These are phyloP conservation scores for Neonectria hederae DNA, from an alignment of 2,329 filamentous ascomycete species.

Conservation along the genomic window DNA sequence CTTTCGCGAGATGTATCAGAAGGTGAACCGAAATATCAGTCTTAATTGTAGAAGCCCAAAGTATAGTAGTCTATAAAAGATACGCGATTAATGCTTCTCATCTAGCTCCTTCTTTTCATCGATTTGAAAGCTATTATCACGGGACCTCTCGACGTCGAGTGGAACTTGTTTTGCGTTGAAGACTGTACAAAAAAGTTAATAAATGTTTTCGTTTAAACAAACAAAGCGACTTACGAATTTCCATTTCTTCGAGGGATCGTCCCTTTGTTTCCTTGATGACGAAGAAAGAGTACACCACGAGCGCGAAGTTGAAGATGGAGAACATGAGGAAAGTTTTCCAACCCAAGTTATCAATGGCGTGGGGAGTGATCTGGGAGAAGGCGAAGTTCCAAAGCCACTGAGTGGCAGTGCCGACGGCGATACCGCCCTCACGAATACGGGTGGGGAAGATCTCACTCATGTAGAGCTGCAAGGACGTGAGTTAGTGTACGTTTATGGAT, in stretches of 20 bases:
- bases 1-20: neutral
- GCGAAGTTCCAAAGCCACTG: conserved; percentile 64
- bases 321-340: conserved; percentile 63
- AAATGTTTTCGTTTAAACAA: neutral
- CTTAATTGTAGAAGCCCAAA: neutral
- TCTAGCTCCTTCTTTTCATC: conserved; percentile 14
- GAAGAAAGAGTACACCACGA: conserved; percentile 55
- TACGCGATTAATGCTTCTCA: neutral
- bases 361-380: conserved; percentile 58
- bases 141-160: conserved; percentile 23
- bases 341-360: conserved; percentile 56
- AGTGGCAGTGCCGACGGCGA: conserved; percentile 58
- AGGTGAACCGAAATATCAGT: neutral
- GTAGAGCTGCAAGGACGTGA: conserved; percentile 49
- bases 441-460: conserved; percentile 61
- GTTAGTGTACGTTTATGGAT: neutral
- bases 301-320: conserved; percentile 57
- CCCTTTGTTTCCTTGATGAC: conserved; percentile 52
- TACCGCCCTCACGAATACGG: conserved; percentile 59
- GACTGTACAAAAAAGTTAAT: conserved; percentile 22
- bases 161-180: conserved; percentile 34
- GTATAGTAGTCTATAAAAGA: neutral
- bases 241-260: conserved; percentile 41
- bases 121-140: conserved; percentile 14
- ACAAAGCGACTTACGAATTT: conserved; percentile 26